phyloP scores from a whole-genome alignment of 2,329 filamentous ascomycete species.

The Aspergillus fumigatus region DNA sequence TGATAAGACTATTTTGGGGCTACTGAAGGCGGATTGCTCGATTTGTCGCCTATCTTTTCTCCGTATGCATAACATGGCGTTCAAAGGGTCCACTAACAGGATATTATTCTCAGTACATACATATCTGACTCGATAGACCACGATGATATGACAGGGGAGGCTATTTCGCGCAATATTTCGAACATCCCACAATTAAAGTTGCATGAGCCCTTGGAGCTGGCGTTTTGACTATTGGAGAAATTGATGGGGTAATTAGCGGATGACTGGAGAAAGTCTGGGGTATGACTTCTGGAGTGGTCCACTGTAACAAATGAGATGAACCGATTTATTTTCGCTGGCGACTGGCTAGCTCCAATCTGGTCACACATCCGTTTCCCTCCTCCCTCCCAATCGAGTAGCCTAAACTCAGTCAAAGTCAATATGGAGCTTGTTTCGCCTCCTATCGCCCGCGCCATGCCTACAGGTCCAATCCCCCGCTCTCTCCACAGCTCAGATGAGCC shows the following conservation, averaged over 20 bases:
- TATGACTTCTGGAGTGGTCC: background rate
- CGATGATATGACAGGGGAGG: background rate
- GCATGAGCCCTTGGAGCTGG: background rate
- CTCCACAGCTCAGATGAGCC: slow-evolving; percentile 2
- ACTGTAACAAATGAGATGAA: background rate
- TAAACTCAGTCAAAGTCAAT: background rate
- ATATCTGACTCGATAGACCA: background rate
- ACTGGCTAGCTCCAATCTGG: background rate
- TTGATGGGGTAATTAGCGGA: background rate
- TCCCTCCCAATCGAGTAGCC: background rate
- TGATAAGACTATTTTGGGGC: background rate
- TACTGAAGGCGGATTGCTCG: background rate
- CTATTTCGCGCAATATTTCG: background rate
- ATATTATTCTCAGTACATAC: background rate
- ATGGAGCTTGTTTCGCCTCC: background rate
- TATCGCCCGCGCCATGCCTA: slow-evolving; percentile 4
- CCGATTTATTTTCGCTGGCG: background rate
- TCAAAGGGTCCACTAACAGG: background rate
- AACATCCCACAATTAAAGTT: background rate
- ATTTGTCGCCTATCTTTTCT: background rate
- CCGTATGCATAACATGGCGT: background rate
- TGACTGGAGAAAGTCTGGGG: background rate
- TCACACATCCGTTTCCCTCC: background rate
- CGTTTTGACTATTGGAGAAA: background rate
- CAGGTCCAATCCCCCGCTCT: slow-evolving; percentile 23